Evolutionary conservation across 1,284 basidiomycete genomes (phyloP), one percentile per base, ranked within the genome.

Genomic region (Fomitiporia mediterranea): DNA sequence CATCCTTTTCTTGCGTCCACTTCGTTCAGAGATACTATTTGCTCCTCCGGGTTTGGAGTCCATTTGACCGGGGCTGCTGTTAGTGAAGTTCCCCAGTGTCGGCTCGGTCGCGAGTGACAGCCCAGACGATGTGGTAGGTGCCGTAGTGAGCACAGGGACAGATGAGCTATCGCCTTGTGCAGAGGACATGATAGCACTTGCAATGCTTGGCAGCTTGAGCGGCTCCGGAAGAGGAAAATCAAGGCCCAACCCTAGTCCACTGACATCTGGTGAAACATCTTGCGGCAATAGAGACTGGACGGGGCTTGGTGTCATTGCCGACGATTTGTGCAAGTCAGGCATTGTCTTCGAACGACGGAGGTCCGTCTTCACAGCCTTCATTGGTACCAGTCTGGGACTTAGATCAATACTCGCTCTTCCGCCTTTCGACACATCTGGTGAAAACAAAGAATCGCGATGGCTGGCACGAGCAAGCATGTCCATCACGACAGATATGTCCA

Each of bases 171-270:
- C 53, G 4, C 25, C 39, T n/a, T 9, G 25, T 5, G 58, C 51
- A 17, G 55, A 40, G 32, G 51, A 44, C 25, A 60, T 48, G 27
- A 60, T 52, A 5, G 55, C 53, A 23, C 49, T 56, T 6, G 55
- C 49, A 13, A 60, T 60, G 30, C 55, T 57, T 4, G 49, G 55
- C 11, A 60, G 51, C 23, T 58, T 46, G 3, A 60, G 54, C 2
- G 58, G 58, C 27, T 50, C 55, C 2, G 58, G 58, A 0, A 60
- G 38, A 8, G 58, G 58, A 47, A 60, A 60, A 13, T 60, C 54
- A 15, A 60, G 58, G 5, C 58, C 55, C 9, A 60, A 38, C 17
- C 57, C 57, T 39, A 56, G 44, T 17, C 53, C 57, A 27, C 53
- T 59, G 27, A 55, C 21, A 30, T 59, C 57, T 7, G 57, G 53